Percentiles rank a stretch among this genome's conserved stretches.
Evolutionary conservation across 495 filamentous ascomycete genomes (phyloP).

Genomic region (Elaphomyces granulatus): DNA sequence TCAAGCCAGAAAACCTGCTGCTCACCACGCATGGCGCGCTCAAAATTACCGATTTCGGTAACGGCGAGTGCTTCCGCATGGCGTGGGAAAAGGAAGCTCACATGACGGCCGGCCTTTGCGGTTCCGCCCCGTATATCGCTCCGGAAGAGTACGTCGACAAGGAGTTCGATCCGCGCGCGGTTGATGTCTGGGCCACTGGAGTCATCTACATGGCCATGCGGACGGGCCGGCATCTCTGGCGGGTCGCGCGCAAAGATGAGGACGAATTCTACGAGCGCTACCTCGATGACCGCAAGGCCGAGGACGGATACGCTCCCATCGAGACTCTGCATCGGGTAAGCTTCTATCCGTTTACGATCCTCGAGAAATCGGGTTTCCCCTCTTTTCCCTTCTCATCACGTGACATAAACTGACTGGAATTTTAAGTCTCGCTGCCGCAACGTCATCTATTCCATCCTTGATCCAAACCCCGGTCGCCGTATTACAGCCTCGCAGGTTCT

Average conservation of each 20-base stretch:
- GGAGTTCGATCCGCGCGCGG: slow-evolving; percentile 92
- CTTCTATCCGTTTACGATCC: slow-evolving; percentile 8
- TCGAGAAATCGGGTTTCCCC: slow-evolving; percentile 6
- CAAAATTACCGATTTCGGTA: slow-evolving; percentile 98
- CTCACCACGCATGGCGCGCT: slow-evolving; percentile 86
- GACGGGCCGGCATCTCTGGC: slow-evolving; percentile 90
- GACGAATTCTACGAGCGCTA: slow-evolving; percentile 96
- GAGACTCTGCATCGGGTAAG: slow-evolving; percentile 91
- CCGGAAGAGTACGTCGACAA: slow-evolving; percentile 90
- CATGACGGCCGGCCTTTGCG: slow-evolving; percentile 94
- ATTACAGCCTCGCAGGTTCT: slow-evolving; percentile 94
- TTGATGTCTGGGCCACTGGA: slow-evolving; percentile 95
- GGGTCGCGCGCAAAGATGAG: slow-evolving; percentile 86
- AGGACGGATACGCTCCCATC: slow-evolving; percentile 91
- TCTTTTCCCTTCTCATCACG: slow-evolving; percentile 1
- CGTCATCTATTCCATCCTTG: slow-evolving; percentile 95
- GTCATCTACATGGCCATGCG: slow-evolving; percentile 99
- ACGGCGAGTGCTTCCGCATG: slow-evolving; percentile 99
- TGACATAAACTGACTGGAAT: background rate
- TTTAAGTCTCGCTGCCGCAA: slow-evolving; percentile 86
- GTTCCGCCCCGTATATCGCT: slow-evolving; percentile 92
- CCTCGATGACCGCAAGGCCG: slow-evolving; percentile 77
- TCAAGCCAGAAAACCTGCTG: slow-evolving; percentile 95
- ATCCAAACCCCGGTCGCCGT: slow-evolving; percentile 78
- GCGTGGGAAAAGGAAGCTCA: slow-evolving; percentile 97